Evolutionary conservation across 257 asterid species (phyloP).

Genomic region (Capsicum pubescens): DNA sequence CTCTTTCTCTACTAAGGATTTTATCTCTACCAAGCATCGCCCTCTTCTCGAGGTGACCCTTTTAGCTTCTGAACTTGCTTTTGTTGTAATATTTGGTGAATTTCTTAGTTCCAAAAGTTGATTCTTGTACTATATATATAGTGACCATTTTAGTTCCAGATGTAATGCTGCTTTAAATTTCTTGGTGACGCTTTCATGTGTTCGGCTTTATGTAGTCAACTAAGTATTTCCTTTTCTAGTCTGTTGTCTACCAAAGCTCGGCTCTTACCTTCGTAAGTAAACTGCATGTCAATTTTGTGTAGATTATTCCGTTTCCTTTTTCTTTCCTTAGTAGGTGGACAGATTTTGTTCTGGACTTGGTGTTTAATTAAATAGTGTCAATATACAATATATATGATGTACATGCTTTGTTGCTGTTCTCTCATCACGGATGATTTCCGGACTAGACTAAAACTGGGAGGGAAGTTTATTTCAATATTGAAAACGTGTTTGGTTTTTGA

Average conservation of each 20-base stretch:
- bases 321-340: background rate
- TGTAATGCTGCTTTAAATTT: background rate
- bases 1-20: background rate
- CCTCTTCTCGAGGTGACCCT: conserved; percentile 20
- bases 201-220: background rate
- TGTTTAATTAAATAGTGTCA: background rate
- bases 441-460: background rate
- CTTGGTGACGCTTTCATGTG: background rate
- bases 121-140: background rate
- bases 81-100: background rate
- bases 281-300: background rate
- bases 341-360: background rate
- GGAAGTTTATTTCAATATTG: background rate
- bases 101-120: background rate
- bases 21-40: background rate
- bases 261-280: background rate
- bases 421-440: background rate
- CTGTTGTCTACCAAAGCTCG: too few relatives aligned
- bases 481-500: background rate
- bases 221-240: background rate
- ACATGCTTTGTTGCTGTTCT: background rate
- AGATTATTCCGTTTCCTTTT: background rate
- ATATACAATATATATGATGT: background rate
- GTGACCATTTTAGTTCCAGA: background rate
- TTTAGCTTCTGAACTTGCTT: background rate